These are phyloP conservation scores for Scolecobasidium constrictum DNA, from an alignment of 2,329 filamentous ascomycete species.

Conservation along the genomic window DNA sequence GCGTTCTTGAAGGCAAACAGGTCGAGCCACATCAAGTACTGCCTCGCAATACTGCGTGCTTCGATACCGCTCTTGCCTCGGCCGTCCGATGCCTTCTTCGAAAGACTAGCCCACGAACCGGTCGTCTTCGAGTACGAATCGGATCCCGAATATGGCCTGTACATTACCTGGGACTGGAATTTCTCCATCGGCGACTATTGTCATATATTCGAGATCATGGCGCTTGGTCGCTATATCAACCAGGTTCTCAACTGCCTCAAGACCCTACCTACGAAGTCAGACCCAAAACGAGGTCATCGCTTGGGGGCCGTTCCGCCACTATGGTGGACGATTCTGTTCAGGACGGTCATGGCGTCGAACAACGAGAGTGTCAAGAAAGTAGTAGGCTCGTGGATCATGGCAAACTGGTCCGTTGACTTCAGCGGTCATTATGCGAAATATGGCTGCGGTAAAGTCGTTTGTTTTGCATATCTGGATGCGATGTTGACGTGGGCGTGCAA, in stretches of 20 bases:
- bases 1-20: background rate
- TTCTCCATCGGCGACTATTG: constrained; percentile 32
- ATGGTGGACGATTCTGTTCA: constrained; percentile 9
- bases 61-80: constrained; percentile 7
- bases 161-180: too few species aligned
- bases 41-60: background rate
- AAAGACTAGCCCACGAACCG: background rate
- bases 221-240: constrained; percentile 38
- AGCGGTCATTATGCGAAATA: too few species aligned
- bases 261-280: background rate
- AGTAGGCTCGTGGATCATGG: constrained; percentile 4
- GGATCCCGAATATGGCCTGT: constrained; percentile 20
- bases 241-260: constrained; percentile 34
- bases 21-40: background rate
- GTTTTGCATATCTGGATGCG: constrained; percentile 25
- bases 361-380: constrained; percentile 7
- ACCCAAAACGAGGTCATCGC: background rate
- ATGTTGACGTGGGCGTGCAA: constrained; percentile 38
- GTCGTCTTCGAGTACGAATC: constrained; percentile 6
- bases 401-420: constrained; percentile 8
- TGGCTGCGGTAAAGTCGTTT: too few species aligned
- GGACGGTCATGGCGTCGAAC: constrained; percentile 2
- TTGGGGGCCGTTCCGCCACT: background rate
- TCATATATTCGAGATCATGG: constrained; percentile 36
- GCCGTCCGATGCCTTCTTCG: too few species aligned